Evolutionary conservation across 208 protist genomes (phyloP), one percentile per base, ranked within the genome.

Genomic region (Wallacemonas sp.): DNA sequence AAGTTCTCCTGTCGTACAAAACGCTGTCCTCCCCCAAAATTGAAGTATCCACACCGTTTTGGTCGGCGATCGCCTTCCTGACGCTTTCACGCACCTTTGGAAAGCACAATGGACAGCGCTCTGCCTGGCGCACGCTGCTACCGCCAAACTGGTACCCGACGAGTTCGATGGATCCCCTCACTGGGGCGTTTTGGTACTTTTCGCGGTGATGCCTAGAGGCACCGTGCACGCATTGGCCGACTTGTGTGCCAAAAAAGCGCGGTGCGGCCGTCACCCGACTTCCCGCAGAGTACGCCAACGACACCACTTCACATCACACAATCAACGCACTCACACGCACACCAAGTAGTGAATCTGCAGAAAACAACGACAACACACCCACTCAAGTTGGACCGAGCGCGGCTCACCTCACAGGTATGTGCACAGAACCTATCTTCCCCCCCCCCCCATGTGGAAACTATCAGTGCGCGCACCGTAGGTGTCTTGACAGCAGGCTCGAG

Each of bases 1-100:
- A 65, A 20, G 52, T 22, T 3, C 52, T 59, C 5, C 52, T 59
- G 7, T 59, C 52, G 39, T 42, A 59, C 31, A 59, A 59, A 29
- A 3, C 52, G 32, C 32, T 59, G 11, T 28, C 7, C 32, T 33
- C 52, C 25, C 31, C 52, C 8, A 41, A 41, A 25, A 59, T 59
- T 11, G 52, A 59, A 18, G 29, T 41, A 3, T 4, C 18, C 3
- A 42, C 52, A 41, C 52, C 52, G 4, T 0, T 59, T 3, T 41
- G 52, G 52, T 25, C 31, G 4, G 52, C 52, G 16, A 2, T 59
- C 16, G 18, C 14, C 32, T 59, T 59, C 32, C 52, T 59, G 10
- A 41, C 52, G 3, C 32, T 59, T 10, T 59, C 52, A 25, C 52
- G 52, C 26, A 59, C n/a, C 52, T 26, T 59, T n/a, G n/a, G 28